Evolutionary conservation across 2,329 filamentous ascomycete species (phyloP), one percentile per base, ranked within the genome.

Genomic region (Verticillium tricorpus): DNA sequence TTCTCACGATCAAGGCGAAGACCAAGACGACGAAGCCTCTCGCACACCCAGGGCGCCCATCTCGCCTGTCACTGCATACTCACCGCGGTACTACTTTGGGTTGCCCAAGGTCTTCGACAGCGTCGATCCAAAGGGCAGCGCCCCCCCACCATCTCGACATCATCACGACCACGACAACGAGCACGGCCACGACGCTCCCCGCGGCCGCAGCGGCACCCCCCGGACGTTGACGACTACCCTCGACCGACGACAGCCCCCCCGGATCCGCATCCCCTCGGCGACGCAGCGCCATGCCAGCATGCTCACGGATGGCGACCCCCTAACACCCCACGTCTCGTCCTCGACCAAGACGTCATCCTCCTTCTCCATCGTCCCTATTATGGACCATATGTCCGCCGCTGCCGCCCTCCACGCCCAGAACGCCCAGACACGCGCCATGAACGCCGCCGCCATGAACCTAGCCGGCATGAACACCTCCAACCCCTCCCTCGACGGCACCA

Each of bases 381-480:
- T 45, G n/a, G 58, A 59, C 39, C 40, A 52, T 31, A 59, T 54
- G 39, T n/a, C 58, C 7, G 58, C 58, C 45, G 50, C 58, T 31
- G 58, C 45, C 28, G 40, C 58, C 28, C 25, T 45, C 50, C 40
- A 57, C 56, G 56, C 60, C 11, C 40, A 60, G 5, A 61, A 60
- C 25, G 52, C 58, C 56, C 22, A 34, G 22, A 59, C 63, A 35
- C 28, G 50, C 19, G 4, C 61, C 31, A 57, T 58, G 25, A 59
- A 62, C 40, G 45, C 57, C 19, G 54, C 37, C 54, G 55, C 57
- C 40, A 58, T 60, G 14, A 57, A 34, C 31, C 52, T 57, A 57
- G 61, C 61, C 52, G 60, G 60, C 28, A 64, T 61, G 61, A 62
- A 62, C 22, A 59, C 57, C 28, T 64, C 63, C 8, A 60, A 64